Percentiles rank a stretch among this genome's conserved stretches.
Evolutionary conservation across 108 stramenopile species (phyloP).

Genomic region (Cyclotella kingstonii): DNA sequence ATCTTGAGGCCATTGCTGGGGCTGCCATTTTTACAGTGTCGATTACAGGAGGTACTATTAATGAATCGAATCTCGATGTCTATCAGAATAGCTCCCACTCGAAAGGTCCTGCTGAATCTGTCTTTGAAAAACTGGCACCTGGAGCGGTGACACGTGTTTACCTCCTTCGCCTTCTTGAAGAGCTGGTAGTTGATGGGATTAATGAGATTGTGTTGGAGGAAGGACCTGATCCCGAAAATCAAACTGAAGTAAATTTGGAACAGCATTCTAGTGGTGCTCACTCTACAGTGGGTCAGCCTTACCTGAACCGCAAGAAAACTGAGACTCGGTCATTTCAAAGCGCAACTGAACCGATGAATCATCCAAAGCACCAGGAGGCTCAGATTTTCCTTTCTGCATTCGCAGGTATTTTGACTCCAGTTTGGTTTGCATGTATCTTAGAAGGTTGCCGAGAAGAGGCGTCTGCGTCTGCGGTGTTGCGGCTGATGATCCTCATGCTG

Average conservation of each 20-base stretch:
- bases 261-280: conserved; percentile 80
- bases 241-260: conserved; percentile 41
- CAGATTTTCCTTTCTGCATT: conserved; percentile 86
- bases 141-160: conserved; percentile 79
- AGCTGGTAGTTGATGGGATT: conserved; percentile 87
- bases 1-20: conserved; percentile 83
- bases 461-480: conserved; percentile 73
- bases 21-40: conserved; percentile 83
- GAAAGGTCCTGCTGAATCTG: conserved; percentile 11
- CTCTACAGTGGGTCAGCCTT: conserved; percentile 62
- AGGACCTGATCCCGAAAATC: conserved; percentile 40
- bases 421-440: conserved; percentile 88
- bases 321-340: conserved; percentile 11
- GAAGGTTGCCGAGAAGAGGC: conserved; percentile 89
- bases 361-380: conserved; percentile 82
- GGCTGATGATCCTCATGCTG: conserved; percentile 87
- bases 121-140: conserved; percentile 55
- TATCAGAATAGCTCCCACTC: conserved; percentile 4
- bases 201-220: conserved; percentile 82
- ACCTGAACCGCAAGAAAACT: conserved; percentile 49
- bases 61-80: conserved; percentile 17
- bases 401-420: conserved; percentile 81
- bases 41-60: conserved; percentile 39
- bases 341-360: conserved; percentile 43
- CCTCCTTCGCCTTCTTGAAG: conserved; percentile 82